phyloP scores from a whole-genome alignment of 192 early-diverging fungal genomes.

The Backusella mclennaniae region DNA sequence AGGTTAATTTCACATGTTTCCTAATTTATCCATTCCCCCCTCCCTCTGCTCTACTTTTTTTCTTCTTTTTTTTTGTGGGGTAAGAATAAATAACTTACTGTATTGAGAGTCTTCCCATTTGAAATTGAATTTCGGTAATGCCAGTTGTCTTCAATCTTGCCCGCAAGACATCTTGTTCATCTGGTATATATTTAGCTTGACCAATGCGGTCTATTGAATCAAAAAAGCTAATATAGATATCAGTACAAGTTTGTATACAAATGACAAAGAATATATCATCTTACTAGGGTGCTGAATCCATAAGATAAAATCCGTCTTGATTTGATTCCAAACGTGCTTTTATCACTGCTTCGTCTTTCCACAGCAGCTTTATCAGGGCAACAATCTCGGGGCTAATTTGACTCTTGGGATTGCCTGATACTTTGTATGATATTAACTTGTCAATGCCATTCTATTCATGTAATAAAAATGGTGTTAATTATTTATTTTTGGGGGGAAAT shows the following conservation, averaged over 20 bases:
- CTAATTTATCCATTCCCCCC: background rate
- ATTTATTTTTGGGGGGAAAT: too few relatives aligned
- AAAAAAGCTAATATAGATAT: constrained; percentile 69
- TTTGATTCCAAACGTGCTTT: constrained; percentile 61
- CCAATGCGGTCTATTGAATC: constrained; percentile 87
- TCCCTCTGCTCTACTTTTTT: background rate
- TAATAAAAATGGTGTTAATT: background rate
- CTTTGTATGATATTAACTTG: background rate
- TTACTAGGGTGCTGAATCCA: constrained; percentile 79
- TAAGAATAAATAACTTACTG: constrained; percentile 43
- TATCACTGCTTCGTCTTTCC: constrained; percentile 59
- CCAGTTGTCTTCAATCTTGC: constrained; percentile 97
- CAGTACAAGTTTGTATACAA: too few relatives aligned
- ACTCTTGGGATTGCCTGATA: constrained; percentile 19
- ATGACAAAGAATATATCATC: too few relatives aligned
- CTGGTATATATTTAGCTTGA: constrained; percentile 82
- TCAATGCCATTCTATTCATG: background rate
- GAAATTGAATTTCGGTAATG: constrained; percentile 94
- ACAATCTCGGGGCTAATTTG: constrained; percentile 59
- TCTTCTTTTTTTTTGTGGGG: background rate
- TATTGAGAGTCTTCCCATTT: constrained; percentile 87
- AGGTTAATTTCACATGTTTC: background rate
- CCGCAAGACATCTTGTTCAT: constrained; percentile 92
- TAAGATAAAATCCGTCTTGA: constrained; percentile 67
- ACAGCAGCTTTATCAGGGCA: constrained; percentile 61